A percentile compares a stretch with the other conserved stretches of the same genome.
phyloP scores from a whole-genome alignment of 768 basidiomycete genomes.

The Terana coerulea region DNA sequence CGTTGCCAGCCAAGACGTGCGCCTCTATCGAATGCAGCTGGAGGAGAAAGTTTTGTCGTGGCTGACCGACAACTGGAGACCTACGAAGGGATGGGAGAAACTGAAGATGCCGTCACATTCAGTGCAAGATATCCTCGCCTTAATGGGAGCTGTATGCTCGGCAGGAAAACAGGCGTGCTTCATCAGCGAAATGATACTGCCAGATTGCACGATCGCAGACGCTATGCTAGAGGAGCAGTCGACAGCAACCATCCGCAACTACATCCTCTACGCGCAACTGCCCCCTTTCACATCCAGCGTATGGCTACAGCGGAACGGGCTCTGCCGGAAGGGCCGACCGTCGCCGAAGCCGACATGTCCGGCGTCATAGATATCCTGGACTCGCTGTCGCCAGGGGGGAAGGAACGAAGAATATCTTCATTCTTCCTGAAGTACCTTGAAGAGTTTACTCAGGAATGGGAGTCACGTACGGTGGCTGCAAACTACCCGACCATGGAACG shows the following conservation, averaged over 20 bases:
- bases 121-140: slow-evolving; percentile 54
- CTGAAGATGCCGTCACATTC: slow-evolving; percentile 49
- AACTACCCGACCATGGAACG: slow-evolving; percentile 53
- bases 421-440: slow-evolving; percentile 66
- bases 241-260: slow-evolving; percentile 63
- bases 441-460: slow-evolving; percentile 45
- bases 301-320: too few species aligned
- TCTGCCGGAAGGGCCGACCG: not conserved
- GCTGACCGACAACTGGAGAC: slow-evolving; percentile 71
- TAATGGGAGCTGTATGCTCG: slow-evolving; percentile 65
- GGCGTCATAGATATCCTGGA: slow-evolving; percentile 18
- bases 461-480: slow-evolving; percentile 19
- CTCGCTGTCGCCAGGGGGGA: slow-evolving; percentile 44
- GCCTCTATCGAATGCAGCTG: slow-evolving; percentile 79
- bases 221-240: slow-evolving; percentile 55
- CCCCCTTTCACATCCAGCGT: slow-evolving; percentile 34
- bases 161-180: slow-evolving; percentile 44
- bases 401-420: slow-evolving; percentile 58
- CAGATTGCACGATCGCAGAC: slow-evolving; percentile 64
- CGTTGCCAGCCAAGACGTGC: slow-evolving; percentile 75
- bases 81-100: slow-evolving; percentile 25
- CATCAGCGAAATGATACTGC: slow-evolving; percentile 51
- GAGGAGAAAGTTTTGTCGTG: slow-evolving; percentile 84
- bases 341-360: not conserved
- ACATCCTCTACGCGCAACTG: slow-evolving; percentile 61